Percentiles rank a stretch among this genome's conserved stretches.
These are phyloP conservation scores for Lizonia empirigonia DNA, from an alignment of 2,329 filamentous ascomycete genomes.

Conservation along the genomic window DNA sequence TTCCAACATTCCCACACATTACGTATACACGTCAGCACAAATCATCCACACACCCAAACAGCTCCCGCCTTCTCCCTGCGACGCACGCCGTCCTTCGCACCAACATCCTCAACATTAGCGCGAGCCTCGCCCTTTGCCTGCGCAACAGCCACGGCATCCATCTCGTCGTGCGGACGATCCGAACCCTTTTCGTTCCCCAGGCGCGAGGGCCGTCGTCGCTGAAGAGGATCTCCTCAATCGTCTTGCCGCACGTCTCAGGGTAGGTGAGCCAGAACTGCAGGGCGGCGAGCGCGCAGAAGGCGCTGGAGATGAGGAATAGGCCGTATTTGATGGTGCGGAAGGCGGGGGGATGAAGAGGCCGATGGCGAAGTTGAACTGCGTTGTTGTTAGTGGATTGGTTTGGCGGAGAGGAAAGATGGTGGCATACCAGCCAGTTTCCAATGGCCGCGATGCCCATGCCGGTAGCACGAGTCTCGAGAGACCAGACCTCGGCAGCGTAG, in stretches of 20 bases:
- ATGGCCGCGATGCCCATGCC: conserved; percentile 64
- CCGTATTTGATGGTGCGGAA: conserved; percentile 65
- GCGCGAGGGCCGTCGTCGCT: conserved; percentile 39
- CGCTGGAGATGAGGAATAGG: conserved; percentile 58
- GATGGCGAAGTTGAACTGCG: conserved; percentile 62
- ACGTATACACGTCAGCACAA: too few species aligned
- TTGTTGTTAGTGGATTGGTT: neutral
- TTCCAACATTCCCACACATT: too few species aligned
- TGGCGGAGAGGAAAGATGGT: conserved; percentile 44
- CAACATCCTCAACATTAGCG: conserved; percentile 28
- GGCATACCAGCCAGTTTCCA: conserved; percentile 52
- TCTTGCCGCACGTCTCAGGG: conserved; percentile 48
- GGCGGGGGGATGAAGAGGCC: conserved; percentile 64
- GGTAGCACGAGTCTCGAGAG: conserved; percentile 63
- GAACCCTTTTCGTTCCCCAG: conserved; percentile 48
- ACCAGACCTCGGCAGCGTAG: conserved; percentile 69
- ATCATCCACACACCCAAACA: too few species aligned
- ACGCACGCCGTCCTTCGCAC: conserved; percentile 4
- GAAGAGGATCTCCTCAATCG: conserved; percentile 48
- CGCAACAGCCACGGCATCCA: conserved; percentile 29
- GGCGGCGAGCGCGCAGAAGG: conserved; percentile 54
- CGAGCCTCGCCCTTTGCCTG: conserved; percentile 34
- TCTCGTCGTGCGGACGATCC: conserved; percentile 38
- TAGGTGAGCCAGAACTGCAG: conserved; percentile 55
- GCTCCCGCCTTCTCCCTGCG: conserved; percentile 3